Evolutionary conservation across 805 yeast genomes (phyloP).

Genomic region (Clavispora vitiphila): DNA sequence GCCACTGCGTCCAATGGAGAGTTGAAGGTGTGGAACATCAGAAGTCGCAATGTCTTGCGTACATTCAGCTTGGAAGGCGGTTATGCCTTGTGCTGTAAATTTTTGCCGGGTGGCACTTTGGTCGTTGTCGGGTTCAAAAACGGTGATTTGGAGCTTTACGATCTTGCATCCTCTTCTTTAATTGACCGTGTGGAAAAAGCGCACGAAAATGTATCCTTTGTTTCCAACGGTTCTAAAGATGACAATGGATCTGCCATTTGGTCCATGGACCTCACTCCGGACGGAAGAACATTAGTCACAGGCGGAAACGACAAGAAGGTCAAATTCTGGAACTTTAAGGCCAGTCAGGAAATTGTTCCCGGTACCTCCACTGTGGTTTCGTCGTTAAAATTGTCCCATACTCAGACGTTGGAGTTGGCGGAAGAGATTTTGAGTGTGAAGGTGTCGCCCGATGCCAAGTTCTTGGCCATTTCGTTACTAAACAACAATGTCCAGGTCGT

Average conservation of each 20-base stretch:
- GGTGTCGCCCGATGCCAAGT: slow-evolving; percentile 74
- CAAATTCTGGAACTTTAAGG: slow-evolving; percentile 81
- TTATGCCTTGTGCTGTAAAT: slow-evolving; percentile 72
- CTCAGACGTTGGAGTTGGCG: slow-evolving; percentile 74
- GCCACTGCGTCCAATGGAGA: slow-evolving; percentile 91
- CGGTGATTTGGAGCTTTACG: slow-evolving; percentile 81
- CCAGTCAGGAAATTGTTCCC: slow-evolving; percentile 62
- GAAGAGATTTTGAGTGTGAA: slow-evolving; percentile 82
- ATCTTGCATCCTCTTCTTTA: slow-evolving; percentile 74
- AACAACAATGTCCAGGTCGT: slow-evolving; percentile 96
- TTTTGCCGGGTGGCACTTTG: slow-evolving; percentile 87
- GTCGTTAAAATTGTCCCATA: slow-evolving; percentile 59
- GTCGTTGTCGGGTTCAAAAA: slow-evolving; percentile 84
- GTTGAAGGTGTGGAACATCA: slow-evolving; percentile 82
- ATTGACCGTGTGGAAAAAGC: slow-evolving; percentile 67
- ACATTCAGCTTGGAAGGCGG: slow-evolving; percentile 73
- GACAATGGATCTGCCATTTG: slow-evolving; percentile 62
- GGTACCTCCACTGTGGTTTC: slow-evolving; percentile 56
- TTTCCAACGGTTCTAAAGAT: slow-evolving; percentile 10
- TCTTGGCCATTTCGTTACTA: slow-evolving; percentile 75
- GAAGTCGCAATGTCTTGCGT: slow-evolving; percentile 69
- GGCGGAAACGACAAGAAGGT: slow-evolving; percentile 93
- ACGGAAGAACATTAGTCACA: slow-evolving; percentile 79
- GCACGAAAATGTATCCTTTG: slow-evolving; percentile 32
- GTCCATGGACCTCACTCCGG: slow-evolving; percentile 82